phyloP scores from a whole-genome alignment of 129 eudicot species.

The Scalesia atractyloides region DNA sequence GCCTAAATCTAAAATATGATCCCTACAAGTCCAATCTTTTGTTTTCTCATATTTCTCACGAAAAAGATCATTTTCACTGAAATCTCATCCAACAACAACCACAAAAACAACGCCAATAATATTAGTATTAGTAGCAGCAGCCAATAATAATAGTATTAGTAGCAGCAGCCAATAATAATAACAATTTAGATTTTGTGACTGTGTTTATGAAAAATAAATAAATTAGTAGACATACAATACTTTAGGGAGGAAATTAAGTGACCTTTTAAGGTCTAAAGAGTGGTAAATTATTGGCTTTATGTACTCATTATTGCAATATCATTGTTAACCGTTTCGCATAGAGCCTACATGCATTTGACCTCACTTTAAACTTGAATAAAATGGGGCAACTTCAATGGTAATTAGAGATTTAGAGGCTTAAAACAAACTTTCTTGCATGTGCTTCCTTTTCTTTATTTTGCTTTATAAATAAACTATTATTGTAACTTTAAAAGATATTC shows the following conservation, averaged over 20 bases:
- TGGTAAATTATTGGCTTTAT: slow-evolving; percentile 34
- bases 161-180: too few species aligned
- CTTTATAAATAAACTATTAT: slow-evolving; percentile 11
- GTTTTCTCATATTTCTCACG: too few species aligned
- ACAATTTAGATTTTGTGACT: too few species aligned
- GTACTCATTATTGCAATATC: slow-evolving; percentile 40
- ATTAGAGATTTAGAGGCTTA: slow-evolving; percentile 29
- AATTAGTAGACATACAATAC: not conserved
- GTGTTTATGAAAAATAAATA: too few species aligned
- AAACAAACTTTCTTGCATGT: slow-evolving; percentile 36
- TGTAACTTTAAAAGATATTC: not conserved
- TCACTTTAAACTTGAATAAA: slow-evolving; percentile 21
- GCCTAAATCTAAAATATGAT: too few species aligned
- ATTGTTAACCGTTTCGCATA: slow-evolving; percentile 34
- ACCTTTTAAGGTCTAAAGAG: slow-evolving; percentile 24
- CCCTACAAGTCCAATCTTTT: too few species aligned
- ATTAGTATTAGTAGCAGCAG: too few species aligned
- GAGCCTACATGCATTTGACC: slow-evolving; percentile 29
- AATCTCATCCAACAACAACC: too few species aligned
- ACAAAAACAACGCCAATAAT: too few species aligned
- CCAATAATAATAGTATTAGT: too few species aligned
- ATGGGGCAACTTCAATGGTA: slow-evolving; percentile 42
- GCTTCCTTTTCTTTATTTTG: slow-evolving; percentile 26
- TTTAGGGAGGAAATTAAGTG: slow-evolving; percentile 13
- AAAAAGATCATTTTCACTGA: too few species aligned